Evolutionary conservation across 768 basidiomycete genomes (phyloP), one percentile per base, ranked within the genome.

Genomic region (Rhizopogon roseolus): DNA sequence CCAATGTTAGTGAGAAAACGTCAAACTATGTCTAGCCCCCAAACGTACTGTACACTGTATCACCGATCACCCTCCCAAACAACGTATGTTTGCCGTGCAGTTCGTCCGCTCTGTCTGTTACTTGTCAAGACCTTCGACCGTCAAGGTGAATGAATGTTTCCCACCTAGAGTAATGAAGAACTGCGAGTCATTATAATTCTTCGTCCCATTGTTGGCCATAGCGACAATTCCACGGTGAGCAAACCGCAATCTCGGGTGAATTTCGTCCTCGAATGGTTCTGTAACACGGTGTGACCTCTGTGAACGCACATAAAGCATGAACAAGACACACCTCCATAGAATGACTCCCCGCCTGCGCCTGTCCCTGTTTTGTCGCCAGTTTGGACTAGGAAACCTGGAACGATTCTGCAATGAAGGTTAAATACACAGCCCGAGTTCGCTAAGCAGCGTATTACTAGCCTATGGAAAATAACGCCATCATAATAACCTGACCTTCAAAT

Each of bases 241-340:
- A 68, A 90, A 98, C 38, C 90, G 86, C 56, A 99, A 74, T 37
- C 97, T 82, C 4, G 94, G 93, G 62, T 96, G 93, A 17, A 93
- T 85, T 70, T 98, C 95, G 71, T 97, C 93, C 66, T 93, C 88
- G 59, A 97, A 97, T 3, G 87, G 91, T 62, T 95, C 94, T 91
- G 61, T 43, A 50, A 19, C 48, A 22, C 8, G 27, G 41, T 45
- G 25, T 28, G n/a, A 46, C n/a, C 42, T 37, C 16, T 13, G 22
- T 52, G 40, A 28, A n/a, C 49, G 41, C 37, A 29, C 2, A 40
- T 19, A n/a, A 27, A 17, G n/a, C 11, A 50, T 2, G 6, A 19
- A 4, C 17, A 50, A 17, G 42, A 41, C 73, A 57, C 56, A 77
- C 93, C 93, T 68, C 96, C 96, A 60, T 90, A 98, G 67, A 97